Evolutionary conservation across 495 filamentous ascomycete species (phyloP).

Genomic region (Neurospora sp.): DNA sequence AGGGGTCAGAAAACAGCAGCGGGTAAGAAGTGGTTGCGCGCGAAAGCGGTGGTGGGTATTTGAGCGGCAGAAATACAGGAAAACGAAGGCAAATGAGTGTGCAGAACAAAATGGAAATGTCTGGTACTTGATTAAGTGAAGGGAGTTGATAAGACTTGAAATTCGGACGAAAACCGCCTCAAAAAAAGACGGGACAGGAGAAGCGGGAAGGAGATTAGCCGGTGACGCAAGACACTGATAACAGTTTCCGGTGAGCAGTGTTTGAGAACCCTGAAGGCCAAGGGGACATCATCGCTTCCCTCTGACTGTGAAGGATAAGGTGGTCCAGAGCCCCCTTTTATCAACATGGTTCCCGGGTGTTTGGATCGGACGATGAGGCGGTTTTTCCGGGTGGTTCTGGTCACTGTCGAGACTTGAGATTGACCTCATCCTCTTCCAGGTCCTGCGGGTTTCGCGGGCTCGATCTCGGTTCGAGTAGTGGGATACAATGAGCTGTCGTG

Average conservation of each 20-base stretch:
- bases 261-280: background rate
- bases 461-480: background rate
- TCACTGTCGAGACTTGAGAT: background rate
- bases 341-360: background rate
- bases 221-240: background rate
- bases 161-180: background rate
- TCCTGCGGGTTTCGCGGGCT: background rate
- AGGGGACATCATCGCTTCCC: background rate
- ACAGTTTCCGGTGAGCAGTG: background rate
- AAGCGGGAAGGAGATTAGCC: background rate
- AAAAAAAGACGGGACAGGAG: background rate
- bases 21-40: background rate
- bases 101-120: background rate
- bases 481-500: background rate
- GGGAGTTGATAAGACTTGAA: background rate
- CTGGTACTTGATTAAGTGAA: background rate
- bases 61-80: background rate
- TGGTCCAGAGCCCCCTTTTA: background rate
- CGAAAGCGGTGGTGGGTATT: background rate
- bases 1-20: too few species aligned
- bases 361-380: too few species aligned
- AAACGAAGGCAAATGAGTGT: background rate
- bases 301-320: background rate
- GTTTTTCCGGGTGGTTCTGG: background rate
- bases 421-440: background rate